Percentiles rank a stretch among this genome's conserved stretches.
Evolutionary conservation across 345 rosid species (phyloP).

Genomic region (Syzygium oleosum): DNA sequence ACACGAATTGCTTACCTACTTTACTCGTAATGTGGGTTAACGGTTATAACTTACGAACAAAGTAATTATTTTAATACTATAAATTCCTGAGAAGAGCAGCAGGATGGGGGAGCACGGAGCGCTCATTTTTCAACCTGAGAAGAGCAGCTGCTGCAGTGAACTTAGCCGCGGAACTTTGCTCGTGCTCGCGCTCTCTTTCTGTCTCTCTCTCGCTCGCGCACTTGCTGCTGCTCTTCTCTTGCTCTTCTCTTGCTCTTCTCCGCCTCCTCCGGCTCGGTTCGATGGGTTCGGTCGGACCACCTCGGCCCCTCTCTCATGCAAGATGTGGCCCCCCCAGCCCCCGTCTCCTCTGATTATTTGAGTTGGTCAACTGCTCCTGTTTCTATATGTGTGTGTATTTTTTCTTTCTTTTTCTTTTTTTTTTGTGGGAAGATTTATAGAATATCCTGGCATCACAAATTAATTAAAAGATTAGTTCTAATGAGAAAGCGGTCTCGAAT

Average conservation of each 20-base stretch:
- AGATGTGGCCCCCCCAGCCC: background rate
- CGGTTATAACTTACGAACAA: too few relatives aligned
- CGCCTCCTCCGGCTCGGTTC: background rate
- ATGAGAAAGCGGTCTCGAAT: background rate
- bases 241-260: background rate
- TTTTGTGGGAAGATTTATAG: background rate
- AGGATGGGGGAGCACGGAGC: background rate
- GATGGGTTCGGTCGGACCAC: background rate
- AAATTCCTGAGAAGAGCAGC: background rate
- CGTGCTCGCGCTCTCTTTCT: too few relatives aligned
- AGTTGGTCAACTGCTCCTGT: background rate
- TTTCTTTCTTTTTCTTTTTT: rapidly evolving
- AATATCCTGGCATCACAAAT: background rate
- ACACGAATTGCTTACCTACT: too few relatives aligned
- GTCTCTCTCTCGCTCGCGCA: too few relatives aligned
- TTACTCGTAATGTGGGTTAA: too few relatives aligned
- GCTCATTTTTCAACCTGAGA: background rate
- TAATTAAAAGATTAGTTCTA: background rate
- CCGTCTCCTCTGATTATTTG: background rate
- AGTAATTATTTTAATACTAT: too few relatives aligned
- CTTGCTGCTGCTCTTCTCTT: background rate
- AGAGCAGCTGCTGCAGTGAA: too few relatives aligned
- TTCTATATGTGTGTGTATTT: background rate
- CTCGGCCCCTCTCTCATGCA: background rate
- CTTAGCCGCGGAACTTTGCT: too few relatives aligned